phyloP scores from a whole-genome alignment of 2,329 filamentous ascomycete genomes.

The Calonectria ilicicola region DNA sequence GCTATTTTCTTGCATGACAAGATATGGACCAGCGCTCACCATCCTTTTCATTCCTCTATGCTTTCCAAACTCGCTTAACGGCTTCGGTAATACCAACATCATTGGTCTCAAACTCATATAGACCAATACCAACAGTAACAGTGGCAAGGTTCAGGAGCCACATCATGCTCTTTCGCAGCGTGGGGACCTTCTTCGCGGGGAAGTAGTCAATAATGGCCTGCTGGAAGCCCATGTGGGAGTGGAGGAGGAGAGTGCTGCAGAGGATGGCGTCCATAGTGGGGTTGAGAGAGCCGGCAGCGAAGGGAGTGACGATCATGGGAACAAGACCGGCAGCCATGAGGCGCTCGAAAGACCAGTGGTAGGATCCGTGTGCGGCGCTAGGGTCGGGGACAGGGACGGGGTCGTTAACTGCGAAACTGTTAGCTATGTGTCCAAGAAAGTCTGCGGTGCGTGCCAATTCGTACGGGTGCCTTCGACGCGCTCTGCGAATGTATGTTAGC shows the following conservation, averaged over 20 bases:
- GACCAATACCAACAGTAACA: slow-evolving; percentile 82
- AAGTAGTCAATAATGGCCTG: slow-evolving; percentile 93
- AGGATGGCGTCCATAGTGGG: slow-evolving; percentile 88
- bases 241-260: slow-evolving; percentile 84
- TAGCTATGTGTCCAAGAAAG: slow-evolving; percentile 34
- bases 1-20: slow-evolving; percentile 38
- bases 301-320: slow-evolving; percentile 89
- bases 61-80: slow-evolving; percentile 89
- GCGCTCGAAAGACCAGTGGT: slow-evolving; percentile 99
- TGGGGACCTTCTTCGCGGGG: slow-evolving; percentile 77
- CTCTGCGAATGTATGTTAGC: slow-evolving; percentile 70
- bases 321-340: slow-evolving; percentile 83
- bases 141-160: slow-evolving; percentile 87
- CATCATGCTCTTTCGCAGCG: slow-evolving; percentile 72
- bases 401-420: slow-evolving; percentile 78
- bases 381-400: slow-evolving; percentile 79
- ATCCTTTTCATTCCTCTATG: slow-evolving; percentile 58
- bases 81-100: slow-evolving; percentile 95
- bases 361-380: slow-evolving; percentile 87
- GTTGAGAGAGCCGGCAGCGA: slow-evolving; percentile 92
- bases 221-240: slow-evolving; percentile 97
- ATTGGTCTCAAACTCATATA: slow-evolving; percentile 99
- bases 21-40: slow-evolving; percentile 30
- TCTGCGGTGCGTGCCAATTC: slow-evolving; percentile 32
- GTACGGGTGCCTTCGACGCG: slow-evolving; percentile 80